Base-by-base conservation (phyloP, 257 asterid genomes). In the Petunia secreta region DNA sequence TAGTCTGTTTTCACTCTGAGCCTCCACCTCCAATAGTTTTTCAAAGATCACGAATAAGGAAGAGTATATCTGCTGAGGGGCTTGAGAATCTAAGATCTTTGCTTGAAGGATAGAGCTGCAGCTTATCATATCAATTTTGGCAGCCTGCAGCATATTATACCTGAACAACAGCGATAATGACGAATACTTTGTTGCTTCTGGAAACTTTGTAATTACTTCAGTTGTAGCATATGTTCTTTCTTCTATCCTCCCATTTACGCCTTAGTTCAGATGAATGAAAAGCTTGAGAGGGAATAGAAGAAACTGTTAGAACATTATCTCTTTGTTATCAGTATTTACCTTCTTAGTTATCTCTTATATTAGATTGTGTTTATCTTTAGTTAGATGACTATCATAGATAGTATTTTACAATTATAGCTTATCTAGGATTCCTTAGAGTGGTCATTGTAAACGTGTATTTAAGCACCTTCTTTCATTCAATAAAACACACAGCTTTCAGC, bases 1-100 rank as follows among this genome's bases (percentile, higher is more conserved):
- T 94, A 81, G 93, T 94, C 10, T 89, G 96, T 82, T 94, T 94
- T 84, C 93, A 93, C 81, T 5, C 87, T 0, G 98, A 93, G 13
- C 90, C 93, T 2, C 98, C 98, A 6, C 92, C 96, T 50, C 81
- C 87, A 1, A 43, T 82, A 4, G 43, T 78, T 11, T 87, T 82
- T 82, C 97, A 82, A 44, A 89, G 92, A 77, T 41, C 89, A 1
- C 84, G 91, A 77, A 92, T 94, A 41, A 81, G 94, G 84, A 88
- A 94, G 89, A 89, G 91, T 68, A 90, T 94, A 82, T 94, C 98
- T 5, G 97, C 93, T 0, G 97, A 93, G 83, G 92, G 96, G 77
- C 94, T 94, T 78, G 92, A 89, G 85, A 90, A 63, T 75, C 91
- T 94, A 37, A 89, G 88, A 57, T 88, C 80, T 85, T 88, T 90